Base-by-base conservation (phyloP, 257 asterid species). In the Solanum chmielewskii region DNA sequence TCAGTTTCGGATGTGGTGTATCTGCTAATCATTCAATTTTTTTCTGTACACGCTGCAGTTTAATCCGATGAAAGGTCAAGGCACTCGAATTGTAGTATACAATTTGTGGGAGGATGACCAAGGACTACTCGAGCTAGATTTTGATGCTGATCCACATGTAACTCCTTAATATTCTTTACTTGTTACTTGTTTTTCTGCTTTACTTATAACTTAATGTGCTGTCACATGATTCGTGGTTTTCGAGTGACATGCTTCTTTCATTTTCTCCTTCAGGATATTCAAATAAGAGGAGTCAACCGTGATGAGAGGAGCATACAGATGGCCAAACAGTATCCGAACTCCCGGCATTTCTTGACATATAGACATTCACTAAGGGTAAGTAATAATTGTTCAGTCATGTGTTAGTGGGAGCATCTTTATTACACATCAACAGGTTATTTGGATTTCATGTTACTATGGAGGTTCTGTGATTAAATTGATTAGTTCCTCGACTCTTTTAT, bases 21-120 rank as follows among this genome's bases (percentile, higher is more conserved):
- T 81, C 70, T 81, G 45, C 85, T 81, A 81, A 31, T 21, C 45
- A 31, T 18, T 81, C 69, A 49, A 49, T 81, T 42, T 56, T 56
- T 56, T 49, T 49, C 70, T 31, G 3, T 52, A 81, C 44, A 16
- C 18, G 86, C 78, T 92, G 82, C 87, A 97, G 99, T 97, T 95
- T 88, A 85, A 93, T 90, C 92, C 90, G 85, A 93, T 97, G 91
- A 92, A 91, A 91, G 96, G 92, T 83, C 97, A 91, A 59, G 99
- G 99, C 47, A 97, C 99, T 47, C 94, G 94, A 85, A 91, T 97
- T 89, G 59, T 97, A 88, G 92, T 97, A 86, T 97, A 94, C 94
- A 97, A 95, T 91, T 92, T 97, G 85, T 97, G 99, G 99, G 98
- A 97, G 93, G 99, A 97, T 86, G 99, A 97, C 68, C 94, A 95